phyloP scores from a whole-genome alignment of 108 stramenopile genomes.

The Cyclotella baltica region DNA sequence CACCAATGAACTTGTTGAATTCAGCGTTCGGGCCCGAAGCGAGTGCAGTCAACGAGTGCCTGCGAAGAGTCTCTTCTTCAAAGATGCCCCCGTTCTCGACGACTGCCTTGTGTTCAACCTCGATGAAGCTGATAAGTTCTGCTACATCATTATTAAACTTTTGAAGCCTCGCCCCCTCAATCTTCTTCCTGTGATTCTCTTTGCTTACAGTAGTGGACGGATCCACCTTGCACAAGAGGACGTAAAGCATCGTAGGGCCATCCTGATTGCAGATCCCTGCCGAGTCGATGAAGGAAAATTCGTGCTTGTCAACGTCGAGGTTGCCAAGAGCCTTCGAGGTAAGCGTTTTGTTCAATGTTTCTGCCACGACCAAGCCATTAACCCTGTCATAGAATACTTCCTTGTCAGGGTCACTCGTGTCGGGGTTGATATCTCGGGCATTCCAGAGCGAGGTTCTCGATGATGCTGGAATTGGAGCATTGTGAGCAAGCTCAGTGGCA shows the following conservation, averaged over 20 bases:
- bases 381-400: not conserved
- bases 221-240: not conserved
- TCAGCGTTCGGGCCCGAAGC: constrained; percentile 10
- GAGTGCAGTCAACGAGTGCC: not conserved
- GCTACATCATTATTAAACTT: constrained; percentile 1
- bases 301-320: not conserved
- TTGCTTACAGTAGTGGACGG: constrained; percentile 8
- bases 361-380: not conserved
- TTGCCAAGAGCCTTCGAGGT: not conserved
- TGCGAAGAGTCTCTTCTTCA: not conserved
- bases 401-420: not conserved
- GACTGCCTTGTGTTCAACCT: not conserved
- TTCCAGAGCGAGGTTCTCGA: not conserved
- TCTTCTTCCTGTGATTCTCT: not conserved
- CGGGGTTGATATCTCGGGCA: not conserved
- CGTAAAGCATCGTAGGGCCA: constrained; percentile 7
- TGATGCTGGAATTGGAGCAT: not conserved
- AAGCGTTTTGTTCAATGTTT: not conserved
- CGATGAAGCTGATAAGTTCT: not conserved
- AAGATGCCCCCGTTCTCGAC: not conserved
- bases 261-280: not conserved
- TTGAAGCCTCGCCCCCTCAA: constrained; percentile 5
- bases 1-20: constrained; percentile 14
- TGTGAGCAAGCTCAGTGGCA: not conserved
- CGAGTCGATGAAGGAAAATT: not conserved